phyloP scores from a whole-genome alignment of 495 filamentous ascomycete species.

The Aspergillus carlsbadensis region DNA sequence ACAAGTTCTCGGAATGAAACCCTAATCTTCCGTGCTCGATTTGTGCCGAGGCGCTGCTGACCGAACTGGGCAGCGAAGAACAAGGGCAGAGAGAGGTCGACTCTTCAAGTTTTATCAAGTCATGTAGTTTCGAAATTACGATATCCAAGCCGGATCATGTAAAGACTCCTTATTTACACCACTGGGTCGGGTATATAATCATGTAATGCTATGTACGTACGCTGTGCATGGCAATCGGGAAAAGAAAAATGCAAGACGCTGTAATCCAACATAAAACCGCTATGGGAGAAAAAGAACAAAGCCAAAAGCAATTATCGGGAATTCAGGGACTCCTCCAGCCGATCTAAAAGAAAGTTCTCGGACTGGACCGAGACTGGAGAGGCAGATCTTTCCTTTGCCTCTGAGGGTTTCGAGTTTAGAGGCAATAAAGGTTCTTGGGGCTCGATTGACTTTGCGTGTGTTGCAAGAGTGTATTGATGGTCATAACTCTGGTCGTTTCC shows the following conservation, averaged over 20 bases:
- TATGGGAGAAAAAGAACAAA: not conserved
- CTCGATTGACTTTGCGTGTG: not conserved
- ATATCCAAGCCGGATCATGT: too few species aligned
- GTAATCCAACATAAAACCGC: not conserved
- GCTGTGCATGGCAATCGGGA: not conserved
- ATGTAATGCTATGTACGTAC: not conserved
- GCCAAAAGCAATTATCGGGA: not conserved
- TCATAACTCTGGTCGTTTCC: not conserved
- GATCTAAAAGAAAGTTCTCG: conserved; percentile 29
- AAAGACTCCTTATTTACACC: not conserved
- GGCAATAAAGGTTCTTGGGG: not conserved
- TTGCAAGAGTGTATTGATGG: not conserved
- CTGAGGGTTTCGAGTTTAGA: not conserved
- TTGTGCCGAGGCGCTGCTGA: too few species aligned
- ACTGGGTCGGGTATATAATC: conserved; percentile 16
- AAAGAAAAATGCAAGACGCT: not conserved
- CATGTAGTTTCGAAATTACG: too few species aligned
- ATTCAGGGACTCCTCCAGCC: conserved; percentile 27
- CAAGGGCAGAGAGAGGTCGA: too few species aligned
- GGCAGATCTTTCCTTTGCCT: conserved; percentile 10
- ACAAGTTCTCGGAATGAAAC: too few species aligned
- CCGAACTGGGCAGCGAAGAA: too few species aligned
- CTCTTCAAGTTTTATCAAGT: too few species aligned
- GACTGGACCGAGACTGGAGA: conserved; percentile 23
- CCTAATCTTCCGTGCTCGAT: too few species aligned